These are phyloP conservation scores for Aegilops sharonensis DNA, from an alignment of 176 grass and related monocot genomes.

Conservation along the genomic window DNA sequence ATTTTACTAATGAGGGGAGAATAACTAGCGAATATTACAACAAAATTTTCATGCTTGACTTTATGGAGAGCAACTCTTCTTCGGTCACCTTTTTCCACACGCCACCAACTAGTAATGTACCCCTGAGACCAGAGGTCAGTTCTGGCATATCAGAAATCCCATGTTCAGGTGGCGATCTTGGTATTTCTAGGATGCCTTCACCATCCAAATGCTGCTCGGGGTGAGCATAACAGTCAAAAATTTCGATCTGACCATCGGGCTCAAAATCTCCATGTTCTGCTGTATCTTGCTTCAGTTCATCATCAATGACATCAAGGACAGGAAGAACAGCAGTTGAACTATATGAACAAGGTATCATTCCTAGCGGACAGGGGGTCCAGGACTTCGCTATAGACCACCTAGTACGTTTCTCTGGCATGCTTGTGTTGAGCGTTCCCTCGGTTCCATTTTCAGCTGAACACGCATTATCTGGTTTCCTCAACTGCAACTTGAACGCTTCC, in stretches of 20 bases:
- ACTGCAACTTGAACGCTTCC: conserved; percentile 48
- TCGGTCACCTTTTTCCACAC: conserved; percentile 46
- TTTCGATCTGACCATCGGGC: conserved; percentile 29
- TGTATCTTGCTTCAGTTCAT: neutral
- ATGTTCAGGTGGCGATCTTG: conserved; percentile 31
- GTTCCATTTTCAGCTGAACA: neutral
- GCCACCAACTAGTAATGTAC: conserved; percentile 50
- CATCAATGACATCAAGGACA: conserved; percentile 29
- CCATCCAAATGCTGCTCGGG: conserved; percentile 15
- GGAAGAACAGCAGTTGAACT: conserved; percentile 83
- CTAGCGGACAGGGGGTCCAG: conserved; percentile 77
- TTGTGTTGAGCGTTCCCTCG: conserved; percentile 11
- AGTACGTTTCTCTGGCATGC: conserved; percentile 22
- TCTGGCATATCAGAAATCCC: conserved; percentile 24
- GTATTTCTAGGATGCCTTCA: conserved; percentile 35
- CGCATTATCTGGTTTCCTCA: conserved; percentile 20
- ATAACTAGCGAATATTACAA: conserved; percentile 16
- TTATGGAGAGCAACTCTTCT: conserved; percentile 51
- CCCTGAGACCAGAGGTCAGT: conserved; percentile 32
- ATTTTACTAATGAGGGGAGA: neutral
- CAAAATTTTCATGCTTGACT: conserved; percentile 34
- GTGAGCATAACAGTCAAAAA: neutral
- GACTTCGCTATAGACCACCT: conserved; percentile 64
- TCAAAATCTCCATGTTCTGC: conserved; percentile 25
- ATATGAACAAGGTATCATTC: conserved; percentile 81